A percentile compares a stretch with the other conserved stretches of the same genome.
Evolutionary conservation across 1,284 basidiomycete genomes (phyloP).

Genomic region (Xerocomus nothofagi): DNA sequence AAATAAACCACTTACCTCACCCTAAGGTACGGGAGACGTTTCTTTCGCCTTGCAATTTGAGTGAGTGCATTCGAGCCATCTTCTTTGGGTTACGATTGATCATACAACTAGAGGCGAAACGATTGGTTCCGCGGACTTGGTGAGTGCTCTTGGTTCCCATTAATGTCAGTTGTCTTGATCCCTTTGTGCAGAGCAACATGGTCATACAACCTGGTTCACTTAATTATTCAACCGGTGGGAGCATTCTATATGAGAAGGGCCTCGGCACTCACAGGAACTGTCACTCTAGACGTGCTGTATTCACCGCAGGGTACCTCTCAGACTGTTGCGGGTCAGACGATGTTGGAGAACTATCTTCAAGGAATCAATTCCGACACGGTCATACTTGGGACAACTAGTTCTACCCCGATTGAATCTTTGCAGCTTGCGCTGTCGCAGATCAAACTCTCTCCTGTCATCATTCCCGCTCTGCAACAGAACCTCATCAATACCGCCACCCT

Average conservation of each 20-base stretch:
- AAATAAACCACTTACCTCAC: conserved; percentile 4
- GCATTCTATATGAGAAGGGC: neutral
- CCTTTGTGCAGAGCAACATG: conserved; percentile 44
- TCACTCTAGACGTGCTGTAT: conserved; percentile 56
- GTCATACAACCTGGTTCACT: conserved; percentile 56
- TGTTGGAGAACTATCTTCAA: conserved; percentile 75
- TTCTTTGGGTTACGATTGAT: neutral
- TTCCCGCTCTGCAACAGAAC: conserved; percentile 67
- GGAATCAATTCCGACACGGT: conserved; percentile 58
- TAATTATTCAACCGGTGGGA: conserved; percentile 52
- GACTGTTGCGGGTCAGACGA: conserved; percentile 49
- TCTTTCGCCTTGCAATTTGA: conserved; percentile 61
- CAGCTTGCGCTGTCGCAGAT: conserved; percentile 67
- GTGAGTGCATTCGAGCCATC: conserved; percentile 34
- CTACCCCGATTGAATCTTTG: conserved; percentile 67
- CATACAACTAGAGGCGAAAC: conserved; percentile 41
- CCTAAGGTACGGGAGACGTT: conserved; percentile 60
- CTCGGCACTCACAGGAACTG: neutral
- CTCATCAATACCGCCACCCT: conserved; percentile 58
- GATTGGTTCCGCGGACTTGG: conserved; percentile 64
- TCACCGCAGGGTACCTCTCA: conserved; percentile 59
- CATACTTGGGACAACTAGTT: conserved; percentile 58
- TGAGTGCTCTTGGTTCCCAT: conserved; percentile 30
- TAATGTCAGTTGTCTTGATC: conserved; percentile 20
- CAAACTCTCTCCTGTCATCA: conserved; percentile 57